phyloP scores from a whole-genome alignment of 1,284 basidiomycete species.

The Fomitiporia mediterranea region DNA sequence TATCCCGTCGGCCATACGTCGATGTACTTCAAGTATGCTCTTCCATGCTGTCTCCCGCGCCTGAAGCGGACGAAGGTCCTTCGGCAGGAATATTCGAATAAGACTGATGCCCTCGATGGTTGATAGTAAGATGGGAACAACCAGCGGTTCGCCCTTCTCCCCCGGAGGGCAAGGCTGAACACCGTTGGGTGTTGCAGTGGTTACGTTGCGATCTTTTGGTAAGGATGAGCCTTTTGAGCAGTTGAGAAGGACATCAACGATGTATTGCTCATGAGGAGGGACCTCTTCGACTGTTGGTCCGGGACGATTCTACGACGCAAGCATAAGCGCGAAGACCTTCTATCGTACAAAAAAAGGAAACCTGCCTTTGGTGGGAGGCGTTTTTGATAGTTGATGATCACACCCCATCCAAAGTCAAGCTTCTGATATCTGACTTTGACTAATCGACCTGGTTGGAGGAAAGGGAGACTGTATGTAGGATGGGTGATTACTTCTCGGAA shows the following conservation, averaged over 20 bases:
- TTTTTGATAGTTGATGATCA: conserved; percentile 91
- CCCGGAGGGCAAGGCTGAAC: conserved; percentile 70
- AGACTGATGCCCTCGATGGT: conserved; percentile 86
- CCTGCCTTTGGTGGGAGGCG: conserved; percentile 68
- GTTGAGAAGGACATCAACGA: conserved; percentile 90
- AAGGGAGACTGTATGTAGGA: conserved; percentile 89
- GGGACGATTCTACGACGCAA: conserved; percentile 42
- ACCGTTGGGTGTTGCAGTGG: conserved; percentile 55
- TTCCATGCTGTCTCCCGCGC: conserved; percentile 85
- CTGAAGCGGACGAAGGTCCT: conserved; percentile 77
- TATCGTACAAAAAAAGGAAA: not conserved
- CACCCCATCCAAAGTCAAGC: conserved; percentile 95
- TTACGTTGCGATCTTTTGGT: conserved; percentile 55
- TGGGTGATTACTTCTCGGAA: conserved; percentile 92
- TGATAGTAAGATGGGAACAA: conserved; percentile 87
- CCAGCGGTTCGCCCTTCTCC: conserved; percentile 76
- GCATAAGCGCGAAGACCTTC: not conserved
- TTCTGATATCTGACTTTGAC: conserved; percentile 86
- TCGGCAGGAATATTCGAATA: conserved; percentile 84
- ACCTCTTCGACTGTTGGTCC: conserved; percentile 60
- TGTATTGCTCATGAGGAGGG: conserved; percentile 85
- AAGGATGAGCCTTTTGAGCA: conserved; percentile 65
- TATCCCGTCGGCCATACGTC: conserved; percentile 86
- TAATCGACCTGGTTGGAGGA: conserved; percentile 88
- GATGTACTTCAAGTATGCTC: conserved; percentile 85